These are phyloP conservation scores for Aureobasidium vineae DNA, from an alignment of 2,329 filamentous ascomycete genomes.

Conservation along the genomic window DNA sequence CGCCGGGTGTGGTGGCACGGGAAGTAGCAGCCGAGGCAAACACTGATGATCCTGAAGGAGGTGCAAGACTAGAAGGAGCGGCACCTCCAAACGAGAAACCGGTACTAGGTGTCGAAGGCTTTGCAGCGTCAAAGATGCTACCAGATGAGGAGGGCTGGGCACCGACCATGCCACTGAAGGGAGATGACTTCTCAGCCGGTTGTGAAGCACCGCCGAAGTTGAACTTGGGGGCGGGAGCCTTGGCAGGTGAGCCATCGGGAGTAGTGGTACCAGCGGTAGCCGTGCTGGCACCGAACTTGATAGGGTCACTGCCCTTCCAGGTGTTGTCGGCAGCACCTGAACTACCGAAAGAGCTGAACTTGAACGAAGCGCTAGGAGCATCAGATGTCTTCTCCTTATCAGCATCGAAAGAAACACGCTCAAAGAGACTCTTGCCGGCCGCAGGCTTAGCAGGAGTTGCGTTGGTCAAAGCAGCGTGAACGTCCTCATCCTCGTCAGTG, in stretches of 20 bases:
- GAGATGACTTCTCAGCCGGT: neutral
- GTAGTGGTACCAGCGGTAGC: constrained; percentile 32
- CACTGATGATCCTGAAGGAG: constrained; percentile 36
- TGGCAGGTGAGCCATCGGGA: constrained; percentile 32
- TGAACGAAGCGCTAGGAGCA: constrained; percentile 20
- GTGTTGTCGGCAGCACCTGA: constrained; percentile 43
- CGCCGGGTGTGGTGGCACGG: constrained; percentile 47
- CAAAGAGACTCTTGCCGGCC: constrained; percentile 30
- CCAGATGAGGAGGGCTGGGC: constrained; percentile 29
- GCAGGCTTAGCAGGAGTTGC: constrained; percentile 23
- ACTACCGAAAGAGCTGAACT: constrained; percentile 27
- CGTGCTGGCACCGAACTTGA: constrained; percentile 46
- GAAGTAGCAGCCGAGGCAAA: constrained; percentile 43
- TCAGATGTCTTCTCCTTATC: constrained; percentile 16
- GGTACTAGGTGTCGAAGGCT: constrained; percentile 31
- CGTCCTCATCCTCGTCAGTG: constrained; percentile 28
- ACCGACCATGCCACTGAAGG: neutral
- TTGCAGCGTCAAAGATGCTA: constrained; percentile 29
- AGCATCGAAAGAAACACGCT: constrained; percentile 27
- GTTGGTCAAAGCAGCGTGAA: constrained; percentile 18
- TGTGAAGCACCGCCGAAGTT: constrained; percentile 23
- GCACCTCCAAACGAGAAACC: constrained; percentile 44
- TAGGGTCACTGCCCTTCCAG: constrained; percentile 49
- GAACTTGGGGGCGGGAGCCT: constrained; percentile 29
- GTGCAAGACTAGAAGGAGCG: constrained; percentile 33